Evolutionary conservation across 257 asterid genomes (phyloP).

Genomic region (Buddleja alternifolia): DNA sequence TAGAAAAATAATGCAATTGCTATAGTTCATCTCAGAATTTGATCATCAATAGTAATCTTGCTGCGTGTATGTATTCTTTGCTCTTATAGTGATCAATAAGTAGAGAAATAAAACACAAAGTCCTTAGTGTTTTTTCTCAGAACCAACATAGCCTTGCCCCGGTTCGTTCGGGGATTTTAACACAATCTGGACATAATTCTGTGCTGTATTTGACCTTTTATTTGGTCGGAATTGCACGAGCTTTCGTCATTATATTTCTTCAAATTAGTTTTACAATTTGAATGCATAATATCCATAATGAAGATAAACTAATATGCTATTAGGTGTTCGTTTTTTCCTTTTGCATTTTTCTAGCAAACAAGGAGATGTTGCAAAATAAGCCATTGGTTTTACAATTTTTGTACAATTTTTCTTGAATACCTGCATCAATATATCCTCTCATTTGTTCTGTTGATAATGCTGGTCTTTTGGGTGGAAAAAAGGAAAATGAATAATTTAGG

Average conservation of each 20-base stretch:
- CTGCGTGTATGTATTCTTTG: neutral
- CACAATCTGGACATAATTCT: neutral
- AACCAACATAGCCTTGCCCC: too few species aligned
- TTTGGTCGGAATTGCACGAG: neutral
- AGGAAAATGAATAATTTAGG: neutral
- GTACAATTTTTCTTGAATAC: neutral
- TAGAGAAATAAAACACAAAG: too few species aligned
- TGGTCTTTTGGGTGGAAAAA: neutral
- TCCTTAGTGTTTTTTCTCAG: too few species aligned
- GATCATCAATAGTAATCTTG: neutral
- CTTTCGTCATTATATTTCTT: slow-evolving; percentile 1
- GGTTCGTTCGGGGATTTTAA: too few species aligned
- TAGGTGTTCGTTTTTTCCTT: neutral
- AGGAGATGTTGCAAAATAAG: slow-evolving; percentile 15
- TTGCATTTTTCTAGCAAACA: neutral
- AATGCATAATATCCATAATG: neutral
- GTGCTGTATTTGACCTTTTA: neutral
- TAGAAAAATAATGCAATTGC: neutral
- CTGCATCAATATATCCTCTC: neutral
- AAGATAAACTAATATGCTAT: neutral
- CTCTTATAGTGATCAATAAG: too few species aligned
- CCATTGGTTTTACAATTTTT: neutral
- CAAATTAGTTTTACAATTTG: neutral
- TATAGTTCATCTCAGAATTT: slow-evolving; percentile 9
- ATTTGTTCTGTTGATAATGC: slow-evolving; percentile 7